Base-by-base conservation (phyloP, 208 protist genomes). In the Crithidia bombi region DNA sequence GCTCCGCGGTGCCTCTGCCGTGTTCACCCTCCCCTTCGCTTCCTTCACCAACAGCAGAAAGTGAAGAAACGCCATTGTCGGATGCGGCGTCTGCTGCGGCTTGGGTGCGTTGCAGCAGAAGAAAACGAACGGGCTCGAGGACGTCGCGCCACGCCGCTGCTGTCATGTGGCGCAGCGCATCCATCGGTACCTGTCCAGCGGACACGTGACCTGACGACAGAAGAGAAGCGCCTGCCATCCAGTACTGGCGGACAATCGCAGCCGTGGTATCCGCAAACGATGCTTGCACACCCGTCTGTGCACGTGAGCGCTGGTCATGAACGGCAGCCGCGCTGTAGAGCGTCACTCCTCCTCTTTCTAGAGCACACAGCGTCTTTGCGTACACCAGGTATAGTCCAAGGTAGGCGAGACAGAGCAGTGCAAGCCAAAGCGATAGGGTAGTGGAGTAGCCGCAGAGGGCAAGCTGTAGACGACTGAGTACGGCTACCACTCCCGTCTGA, bases 381-480 rank as follows among this genome's bases (percentile, higher is more conserved):
- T 75, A 82, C 26, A 36, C 57, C 14, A 75, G 12, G 50, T 55
- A 76, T 11, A 78, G 39, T 1, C 57, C 51, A 0, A 74, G 43
- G 51, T 84, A 80, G 1, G 50, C 25, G 6, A 71, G 33, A 38
- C 46, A 77, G 26, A 78, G 35, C 38, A 61, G 15, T 30, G 36
- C 54, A 12, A 68, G 46, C 47, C 75, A 79, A 25, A 92, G 32
- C 19, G 75, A 86, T 10, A 92, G 74, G 32, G 83, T 38, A 10
- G 86, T 83, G 10, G 83, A 89, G 54, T 86, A 62, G 12, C 86
- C 83, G 44, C 35, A 64, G 2, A 85, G 33, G 47, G 86, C 63
- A 50, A 92, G 78, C 28, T 57, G 54, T 5, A 78, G 17, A 7
- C 83, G 82, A 58, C 83, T 86, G 43, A 72, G 54, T 23, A 92